Percentiles rank a stretch among this genome's conserved stretches.
Evolutionary conservation across 2,329 filamentous ascomycete genomes (phyloP).

Genomic region (Tricladium varicosporioides): DNA sequence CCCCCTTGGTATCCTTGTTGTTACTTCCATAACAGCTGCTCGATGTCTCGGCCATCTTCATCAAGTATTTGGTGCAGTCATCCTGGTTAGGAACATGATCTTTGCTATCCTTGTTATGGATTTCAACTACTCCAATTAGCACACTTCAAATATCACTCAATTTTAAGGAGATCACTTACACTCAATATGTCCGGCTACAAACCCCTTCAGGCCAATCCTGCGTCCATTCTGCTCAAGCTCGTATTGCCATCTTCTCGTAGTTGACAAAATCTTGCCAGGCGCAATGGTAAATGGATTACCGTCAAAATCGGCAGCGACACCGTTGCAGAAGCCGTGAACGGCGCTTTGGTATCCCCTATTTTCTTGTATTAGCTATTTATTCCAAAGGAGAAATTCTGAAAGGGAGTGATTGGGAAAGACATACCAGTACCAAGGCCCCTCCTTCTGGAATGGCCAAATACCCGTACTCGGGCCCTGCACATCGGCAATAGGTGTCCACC

Average conservation of each 20-base stretch:
- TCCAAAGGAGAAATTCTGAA: not conserved
- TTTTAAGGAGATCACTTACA: not conserved
- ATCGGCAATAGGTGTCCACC: not conserved
- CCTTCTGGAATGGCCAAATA: not conserved
- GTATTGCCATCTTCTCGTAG: not conserved
- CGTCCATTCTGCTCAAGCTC: not conserved
- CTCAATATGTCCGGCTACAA: not conserved
- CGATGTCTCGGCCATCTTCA: not conserved
- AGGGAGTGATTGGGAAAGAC: not conserved
- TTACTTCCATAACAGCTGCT: not conserved
- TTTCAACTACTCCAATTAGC: not conserved
- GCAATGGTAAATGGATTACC: not conserved
- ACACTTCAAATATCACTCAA: too few relatives aligned
- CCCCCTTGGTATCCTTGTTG: constrained; percentile 4
- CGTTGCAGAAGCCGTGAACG: not conserved
- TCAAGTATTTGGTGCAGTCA: not conserved
- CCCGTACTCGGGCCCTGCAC: not conserved
- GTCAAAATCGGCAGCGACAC: not conserved
- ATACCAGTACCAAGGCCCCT: constrained; percentile 1
- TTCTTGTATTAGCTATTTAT: not conserved
- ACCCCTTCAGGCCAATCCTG: not conserved
- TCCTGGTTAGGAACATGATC: not conserved
- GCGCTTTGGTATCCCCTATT: constrained; percentile 1
- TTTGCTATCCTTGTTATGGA: constrained; percentile 1
- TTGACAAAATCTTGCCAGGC: not conserved